Percentiles rank a stretch among this genome's conserved stretches.
phyloP scores from a whole-genome alignment of 495 filamentous ascomycete species.

The Aspergillus steynii region DNA sequence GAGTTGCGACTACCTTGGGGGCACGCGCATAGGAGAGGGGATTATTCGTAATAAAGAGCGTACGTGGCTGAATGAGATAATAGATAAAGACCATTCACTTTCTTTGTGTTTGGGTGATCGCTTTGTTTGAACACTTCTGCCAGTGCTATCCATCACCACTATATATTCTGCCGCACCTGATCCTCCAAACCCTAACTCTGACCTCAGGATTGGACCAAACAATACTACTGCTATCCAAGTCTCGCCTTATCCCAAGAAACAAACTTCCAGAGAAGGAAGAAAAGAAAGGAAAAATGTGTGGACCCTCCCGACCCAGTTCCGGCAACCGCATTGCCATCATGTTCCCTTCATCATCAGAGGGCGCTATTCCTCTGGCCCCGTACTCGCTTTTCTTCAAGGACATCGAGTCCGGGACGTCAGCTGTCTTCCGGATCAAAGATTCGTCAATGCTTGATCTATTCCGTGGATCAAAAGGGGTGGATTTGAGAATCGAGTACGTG shows the following conservation, averaged over 20 bases:
- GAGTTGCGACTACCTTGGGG: constrained; percentile 2
- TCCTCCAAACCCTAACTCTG: neutral
- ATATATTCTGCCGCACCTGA: no score
- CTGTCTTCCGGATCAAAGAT: constrained; percentile 33
- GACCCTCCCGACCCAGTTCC: constrained; percentile 16
- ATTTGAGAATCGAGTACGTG: constrained; percentile 41
- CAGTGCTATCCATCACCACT: no score
- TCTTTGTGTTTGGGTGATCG: neutral
- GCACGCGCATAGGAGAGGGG: neutral
- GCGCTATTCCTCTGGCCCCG: constrained; percentile 17
- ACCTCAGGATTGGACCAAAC: neutral
- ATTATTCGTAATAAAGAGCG: neutral
- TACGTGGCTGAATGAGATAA: neutral
- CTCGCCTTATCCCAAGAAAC: neutral
- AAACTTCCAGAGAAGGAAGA: no score
- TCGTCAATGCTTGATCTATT: constrained; percentile 12
- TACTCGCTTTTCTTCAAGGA: constrained; percentile 41
- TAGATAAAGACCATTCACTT: neutral
- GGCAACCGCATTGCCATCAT: constrained; percentile 30
- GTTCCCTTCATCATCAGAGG: constrained; percentile 25
- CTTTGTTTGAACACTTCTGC: no score
- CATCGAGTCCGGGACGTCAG: constrained; percentile 25
- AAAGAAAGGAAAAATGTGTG: constrained; percentile 13
- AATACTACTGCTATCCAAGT: neutral
- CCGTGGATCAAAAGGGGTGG: constrained; percentile 13